Evolutionary conservation across 2,329 filamentous ascomycete genomes (phyloP), one percentile per base, ranked within the genome.

Genomic region (Alternaria viburni): DNA sequence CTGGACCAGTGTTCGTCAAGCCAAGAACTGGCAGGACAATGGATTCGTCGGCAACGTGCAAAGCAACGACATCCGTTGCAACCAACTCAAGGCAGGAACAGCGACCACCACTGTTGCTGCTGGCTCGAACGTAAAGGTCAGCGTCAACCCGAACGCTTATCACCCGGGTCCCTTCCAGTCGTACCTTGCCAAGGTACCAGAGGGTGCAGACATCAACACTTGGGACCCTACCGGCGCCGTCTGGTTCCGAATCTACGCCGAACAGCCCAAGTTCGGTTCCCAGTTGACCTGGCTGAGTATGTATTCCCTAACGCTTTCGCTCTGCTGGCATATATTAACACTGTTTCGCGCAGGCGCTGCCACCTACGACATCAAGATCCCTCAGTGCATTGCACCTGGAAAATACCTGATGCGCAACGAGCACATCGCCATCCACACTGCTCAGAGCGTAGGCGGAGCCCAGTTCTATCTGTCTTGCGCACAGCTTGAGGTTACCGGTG

Each of bases 391-490:
- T 3, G 81, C 83, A 2, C 69, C 75, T 2, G 83, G 83, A 21
- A 76, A 84, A 62, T 84, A 85, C 69, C 70, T 85, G 12, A 73
- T 85, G 23, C 74, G 83, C 6, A 76, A 81, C 49, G 83, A 85
- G 71, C 83, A 85, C 58, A 82, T 85, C 59, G 83, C 77, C 3
- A 69, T 84, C 19, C 82, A 83, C 65, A 75, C 77, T 49, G 81
- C 79, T 2, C 62, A 70, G 12, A 68, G 63, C 17, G 57, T 57
- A 8, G 72, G 72, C 4, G 79, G 79, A 15, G 79, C 79, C 1
- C 79, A 85, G 69, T 83, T 84, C 69, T 84, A 84, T 68, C 79
- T 83, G 28, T 77, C 77, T 5, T 84, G 83, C 66, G 81, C 79
- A 0, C 83, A 84, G 70, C 56, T 85, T 54, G 78, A 80, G 62